Evolutionary conservation across 495 filamentous ascomycete species (phyloP), one percentile per base, ranked within the genome.

Genomic region (Thermothielavioides terrestris): DNA sequence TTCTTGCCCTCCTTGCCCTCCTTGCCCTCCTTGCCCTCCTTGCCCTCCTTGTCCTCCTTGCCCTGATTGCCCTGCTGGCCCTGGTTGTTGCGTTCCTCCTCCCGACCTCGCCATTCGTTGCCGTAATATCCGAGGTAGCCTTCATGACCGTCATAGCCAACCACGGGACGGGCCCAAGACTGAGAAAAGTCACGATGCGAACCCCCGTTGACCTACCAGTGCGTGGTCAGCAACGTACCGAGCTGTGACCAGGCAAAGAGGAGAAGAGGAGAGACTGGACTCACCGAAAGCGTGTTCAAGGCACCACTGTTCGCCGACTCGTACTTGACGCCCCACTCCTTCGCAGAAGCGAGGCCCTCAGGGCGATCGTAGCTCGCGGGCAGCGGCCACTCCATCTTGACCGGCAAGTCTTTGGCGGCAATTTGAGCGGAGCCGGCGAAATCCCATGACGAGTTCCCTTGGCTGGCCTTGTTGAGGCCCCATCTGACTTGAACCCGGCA

Each of bases 341-440:
- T 32, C 34, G 31, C 5, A 0, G 17, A 30, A 26, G 15, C 36
- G 39, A 4, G n/a, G n/a, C n/a, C n/a, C n/a, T 28, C 40, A 14
- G 39, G 48, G 15, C 31, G 30, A 5, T 37, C 30, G 32, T 37
- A 38, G 30, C 40, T 21, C 14, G 28, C 48, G 14, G 4, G 11
- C 11, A 49, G 18, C 12, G 46, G 46, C 46, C 46, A 49, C 12
- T 25, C 37, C 36, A 49, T 41, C 14, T 22, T 25, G 46, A 27
- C 37, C 20, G 46, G 46, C 2, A 49, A 17, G 3, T 36, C 32
- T n/a, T 10, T n/a, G 26, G 1, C 6, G 37, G 41, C 46, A 18
- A 49, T 34, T 0, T 25, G 21, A 10, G 20, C 14, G 8, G 23
- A 23, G 46, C 46, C 46, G 15, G 18, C 37, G 20, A 32, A 49